phyloP scores from a whole-genome alignment of 108 stramenopile genomes.

The Thalassiosira profunda region DNA sequence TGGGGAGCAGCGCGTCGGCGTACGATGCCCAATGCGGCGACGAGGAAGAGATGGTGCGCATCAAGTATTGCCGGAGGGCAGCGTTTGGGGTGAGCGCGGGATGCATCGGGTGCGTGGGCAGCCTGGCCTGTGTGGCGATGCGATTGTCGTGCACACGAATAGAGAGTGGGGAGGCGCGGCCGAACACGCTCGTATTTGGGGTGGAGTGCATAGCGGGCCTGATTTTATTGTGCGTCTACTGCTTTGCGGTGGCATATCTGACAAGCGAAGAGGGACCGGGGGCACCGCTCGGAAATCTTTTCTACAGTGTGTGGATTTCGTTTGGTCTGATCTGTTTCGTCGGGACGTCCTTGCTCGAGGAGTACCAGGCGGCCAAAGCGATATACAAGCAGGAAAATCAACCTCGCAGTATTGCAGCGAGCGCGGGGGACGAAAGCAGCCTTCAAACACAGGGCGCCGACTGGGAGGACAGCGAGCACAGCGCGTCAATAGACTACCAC shows the following conservation, averaged over 20 bases:
- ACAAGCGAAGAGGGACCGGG: conserved; percentile 78
- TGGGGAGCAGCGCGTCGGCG: conserved; percentile 74
- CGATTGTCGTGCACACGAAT: conserved; percentile 55
- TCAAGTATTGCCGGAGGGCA: conserved; percentile 68
- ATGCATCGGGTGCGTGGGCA: conserved; percentile 58
- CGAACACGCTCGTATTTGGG: conserved; percentile 22
- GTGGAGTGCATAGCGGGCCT: conserved; percentile 27
- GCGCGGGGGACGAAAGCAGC: no score
- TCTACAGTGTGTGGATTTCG: conserved; percentile 82
- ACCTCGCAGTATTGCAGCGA: no score
- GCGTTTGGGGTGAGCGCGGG: conserved; percentile 78
- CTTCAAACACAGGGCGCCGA: no score
- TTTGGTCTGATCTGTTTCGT: conserved; percentile 44
- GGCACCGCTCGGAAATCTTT: conserved; percentile 76
- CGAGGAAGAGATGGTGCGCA: not conserved
- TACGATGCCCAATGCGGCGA: conserved; percentile 65
- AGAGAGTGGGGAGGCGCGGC: conserved; percentile 52
- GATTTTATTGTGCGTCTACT: conserved; percentile 17
- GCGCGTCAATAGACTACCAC: no score
- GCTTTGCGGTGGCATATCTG: conserved; percentile 56
- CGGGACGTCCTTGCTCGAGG: conserved; percentile 41
- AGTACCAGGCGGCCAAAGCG: conserved; percentile 42
- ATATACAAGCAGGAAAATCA: no score
- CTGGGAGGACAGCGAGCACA: no score
- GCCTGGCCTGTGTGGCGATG: conserved; percentile 67